Base-by-base conservation (phyloP, 2,329 filamentous ascomycete genomes). In the Alternaria novae-zelandiae region DNA sequence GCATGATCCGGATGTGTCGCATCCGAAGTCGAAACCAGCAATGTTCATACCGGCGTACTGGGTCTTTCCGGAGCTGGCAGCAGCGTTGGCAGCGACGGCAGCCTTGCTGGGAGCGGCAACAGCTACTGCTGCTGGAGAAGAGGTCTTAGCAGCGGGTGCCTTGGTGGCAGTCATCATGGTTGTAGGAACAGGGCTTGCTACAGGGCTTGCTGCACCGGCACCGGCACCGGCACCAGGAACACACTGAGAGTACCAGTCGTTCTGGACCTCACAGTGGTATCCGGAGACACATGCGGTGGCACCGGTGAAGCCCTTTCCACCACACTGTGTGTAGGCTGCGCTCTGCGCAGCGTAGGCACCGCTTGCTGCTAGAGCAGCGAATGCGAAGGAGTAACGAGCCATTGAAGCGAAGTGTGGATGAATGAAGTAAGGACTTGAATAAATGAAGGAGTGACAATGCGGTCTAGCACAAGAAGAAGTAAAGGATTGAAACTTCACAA, bases 1-100 rank as follows among this genome's bases (percentile, higher is more conserved):
- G 60, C 73, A 75, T 9, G 63, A 69, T 9, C 75, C 76, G 25
- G 72, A 69, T n/a, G 61, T 76, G 9, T 63, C 67, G 63, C 81
- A 83, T n/a, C 83, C 82, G 64, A 85, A 85, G 61, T 85, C 84
- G 58, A 83, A 83, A 2, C 84, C 84, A 6, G 83, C 80, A 57
- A 85, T 83, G 67, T 83, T 83, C 28, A 81, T 73, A 50, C 81
- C 81, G 11, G 69, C 75, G 55, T 71, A 78, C 23, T 72, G 62
- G 23, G 75, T 68, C 57, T 72, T 60, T 45, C 49, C 49, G 3
- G 36, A 41, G 36, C 36, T 41, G 36, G 36, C n/a, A 6, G 36
- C 36, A 0, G 36, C 36, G 36, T 41, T 41, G 36, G 36, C 36
- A 3, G 36, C 36, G 36, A 41, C 36, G 36, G 36, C 36, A 17